Evolutionary conservation across 2,329 filamentous ascomycete species (phyloP), one percentile per base, ranked within the genome.

Genomic region (Exophiala bonariae): DNA sequence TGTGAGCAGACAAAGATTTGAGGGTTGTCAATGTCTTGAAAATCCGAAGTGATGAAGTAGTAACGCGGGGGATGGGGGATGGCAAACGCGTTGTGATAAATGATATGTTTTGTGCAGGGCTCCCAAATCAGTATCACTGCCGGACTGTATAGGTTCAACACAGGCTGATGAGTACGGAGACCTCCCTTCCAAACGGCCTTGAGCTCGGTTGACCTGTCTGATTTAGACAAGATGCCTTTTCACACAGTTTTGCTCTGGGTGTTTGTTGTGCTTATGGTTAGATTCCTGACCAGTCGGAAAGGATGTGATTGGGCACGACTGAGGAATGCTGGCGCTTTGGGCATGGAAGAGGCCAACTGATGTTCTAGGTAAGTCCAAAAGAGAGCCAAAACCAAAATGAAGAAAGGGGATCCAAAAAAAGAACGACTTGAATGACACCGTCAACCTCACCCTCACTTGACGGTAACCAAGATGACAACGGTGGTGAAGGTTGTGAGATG

Each of bases 271-370:
- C 26, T 10, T 41, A 22, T 34, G 16, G 18, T 28, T 20, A 18
- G 38, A 45, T 47, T 47, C 34, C 36, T 45, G 18, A 42, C 22
- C 14, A 35, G 36, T 30, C 16, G 14, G 8, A 40, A 48, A 43
- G 20, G 18, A 46, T 52, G 50, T 54, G 47, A 49, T 49, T 49
- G 47, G 44, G 19, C 38, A 33, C 36, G 17, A 17, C 19, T 48
- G 42, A 51, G 45, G 46, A 55, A 55, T 55, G 52, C 43, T 50
- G 44, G 39, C 48, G 49, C 45, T 46, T 34, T 49, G 52, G 38
- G 35, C 45, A 46, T 41, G 26, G 37, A 37, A 41, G 19, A 37
- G 17, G 19, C 19, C 14, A 22, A 36, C 51, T 48, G 45, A 18
- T 50, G 30, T 35, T 46, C 46, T 42, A 49, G 42, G 42, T 47